phyloP scores from a whole-genome alignment of 164 flowering plant species.

The Nelumbo lutea region DNA sequence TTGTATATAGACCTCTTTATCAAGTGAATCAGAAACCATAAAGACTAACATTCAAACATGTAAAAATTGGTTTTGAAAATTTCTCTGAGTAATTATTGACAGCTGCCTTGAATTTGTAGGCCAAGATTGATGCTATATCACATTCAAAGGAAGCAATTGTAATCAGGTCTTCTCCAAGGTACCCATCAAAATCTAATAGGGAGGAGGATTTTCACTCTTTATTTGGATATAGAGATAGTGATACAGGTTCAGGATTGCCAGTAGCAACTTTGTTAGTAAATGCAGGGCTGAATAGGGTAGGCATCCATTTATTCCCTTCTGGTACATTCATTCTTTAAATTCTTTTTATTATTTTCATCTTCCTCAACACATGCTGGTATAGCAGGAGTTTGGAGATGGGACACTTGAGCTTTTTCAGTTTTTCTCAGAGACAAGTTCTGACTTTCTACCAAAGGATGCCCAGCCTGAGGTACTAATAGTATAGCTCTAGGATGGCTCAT shows the following conservation, averaged over 20 bases:
- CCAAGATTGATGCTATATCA: constrained; percentile 21
- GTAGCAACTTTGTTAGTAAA: constrained; percentile 15
- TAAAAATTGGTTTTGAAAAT: not conserved
- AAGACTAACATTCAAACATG: not conserved
- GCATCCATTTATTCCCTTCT: not conserved
- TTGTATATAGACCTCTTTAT: not conserved
- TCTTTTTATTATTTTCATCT: not conserved
- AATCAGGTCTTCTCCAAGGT: constrained; percentile 18
- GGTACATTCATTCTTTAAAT: not conserved
- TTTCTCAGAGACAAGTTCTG: constrained; percentile 20
- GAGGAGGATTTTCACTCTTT: constrained; percentile 20
- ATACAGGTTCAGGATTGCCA: constrained; percentile 12
- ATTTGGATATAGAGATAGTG: constrained; percentile 20
- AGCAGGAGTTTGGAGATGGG: constrained; percentile 26
- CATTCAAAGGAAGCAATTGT: constrained; percentile 10
- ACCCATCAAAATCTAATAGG: constrained; percentile 11
- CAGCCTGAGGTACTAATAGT: constrained; percentile 6
- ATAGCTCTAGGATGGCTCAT: not conserved
- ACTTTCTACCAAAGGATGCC: constrained; percentile 13
- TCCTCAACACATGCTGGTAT: not conserved
- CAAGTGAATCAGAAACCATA: not conserved
- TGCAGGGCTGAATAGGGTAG: constrained; percentile 23
- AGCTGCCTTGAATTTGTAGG: constrained; percentile 5
- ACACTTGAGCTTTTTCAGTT: constrained; percentile 31
- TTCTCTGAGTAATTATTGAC: not conserved